These are phyloP conservation scores for Cicer yamashitae DNA, from an alignment of 306 rosid genomes.

Conservation along the genomic window DNA sequence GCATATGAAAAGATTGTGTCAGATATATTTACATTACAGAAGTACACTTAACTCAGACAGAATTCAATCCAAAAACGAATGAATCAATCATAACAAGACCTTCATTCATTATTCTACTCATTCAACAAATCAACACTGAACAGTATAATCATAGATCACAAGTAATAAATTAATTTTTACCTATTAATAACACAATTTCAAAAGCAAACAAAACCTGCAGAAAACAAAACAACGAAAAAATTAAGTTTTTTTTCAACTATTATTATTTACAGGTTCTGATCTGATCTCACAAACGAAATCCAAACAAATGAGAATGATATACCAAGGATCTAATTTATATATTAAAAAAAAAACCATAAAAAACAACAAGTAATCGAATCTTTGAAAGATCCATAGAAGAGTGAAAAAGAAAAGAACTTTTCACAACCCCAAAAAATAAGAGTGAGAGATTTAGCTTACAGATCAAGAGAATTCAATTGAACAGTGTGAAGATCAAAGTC, in stretches of 20 bases:
- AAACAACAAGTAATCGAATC: neutral
- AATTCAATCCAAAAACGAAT: neutral
- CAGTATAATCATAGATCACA: neutral
- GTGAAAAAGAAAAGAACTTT: constrained; percentile 7
- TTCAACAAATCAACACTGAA: neutral
- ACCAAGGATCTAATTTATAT: neutral
- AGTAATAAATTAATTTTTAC: neutral
- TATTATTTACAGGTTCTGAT: neutral
- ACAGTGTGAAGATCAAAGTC: neutral
- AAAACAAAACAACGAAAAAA: neutral
- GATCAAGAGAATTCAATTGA: constrained; percentile 5
- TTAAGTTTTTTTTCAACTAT: neutral
- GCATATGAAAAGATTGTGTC: too few species aligned
- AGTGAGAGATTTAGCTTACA: neutral
- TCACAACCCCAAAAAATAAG: neutral
- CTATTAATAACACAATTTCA: neutral
- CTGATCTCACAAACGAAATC: neutral
- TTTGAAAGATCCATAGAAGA: neutral
- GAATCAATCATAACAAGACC: neutral
- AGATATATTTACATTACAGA: neutral
- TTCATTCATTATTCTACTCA: neutral
- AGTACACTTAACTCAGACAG: neutral
- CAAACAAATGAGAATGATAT: neutral
- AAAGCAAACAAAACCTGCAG: constrained; percentile 3
- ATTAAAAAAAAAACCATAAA: neutral